Evolutionary conservation across 225 moss, liverwort and hornwort species (phyloP).

Genomic region (Straminergon stramineum): DNA sequence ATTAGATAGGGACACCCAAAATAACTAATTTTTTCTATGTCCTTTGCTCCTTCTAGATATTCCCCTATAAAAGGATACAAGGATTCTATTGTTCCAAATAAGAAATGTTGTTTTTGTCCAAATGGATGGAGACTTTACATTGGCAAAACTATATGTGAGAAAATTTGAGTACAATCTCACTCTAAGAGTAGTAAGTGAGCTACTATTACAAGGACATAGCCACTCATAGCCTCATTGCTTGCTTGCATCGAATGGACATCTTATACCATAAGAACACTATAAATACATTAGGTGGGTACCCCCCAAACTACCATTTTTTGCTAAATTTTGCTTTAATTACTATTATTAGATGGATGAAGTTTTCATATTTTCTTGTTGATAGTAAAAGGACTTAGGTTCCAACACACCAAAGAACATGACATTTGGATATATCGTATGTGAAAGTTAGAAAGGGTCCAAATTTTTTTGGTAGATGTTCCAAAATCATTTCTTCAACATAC

Average conservation of each 20-base stretch:
- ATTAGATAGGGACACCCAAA: too few relatives aligned
- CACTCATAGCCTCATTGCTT: rapidly evolving
- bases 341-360: too few relatives aligned
- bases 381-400: too few relatives aligned
- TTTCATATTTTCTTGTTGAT: too few relatives aligned
- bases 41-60: rapidly evolving
- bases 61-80: rapidly evolving
- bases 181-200: not conserved
- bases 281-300: not conserved
- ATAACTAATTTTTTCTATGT: too few relatives aligned
- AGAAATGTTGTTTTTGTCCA: rapidly evolving
- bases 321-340: too few relatives aligned
- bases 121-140: not conserved
- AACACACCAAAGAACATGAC: too few relatives aligned
- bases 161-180: not conserved
- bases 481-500: too few relatives aligned
- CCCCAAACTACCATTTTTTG: too few relatives aligned
- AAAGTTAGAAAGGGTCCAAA: too few relatives aligned
- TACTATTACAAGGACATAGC: rapidly evolving
- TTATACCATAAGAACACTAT: rapidly evolving
- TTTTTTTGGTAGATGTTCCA: too few relatives aligned
- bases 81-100: not conserved
- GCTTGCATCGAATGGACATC: not conserved
- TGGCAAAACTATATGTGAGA: rapidly evolving
- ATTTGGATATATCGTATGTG: too few relatives aligned